Percentiles rank a stretch among this genome's conserved stretches.
These are phyloP conservation scores for Brassica nigra DNA, from an alignment of 345 rosid species.

Conservation along the genomic window DNA sequence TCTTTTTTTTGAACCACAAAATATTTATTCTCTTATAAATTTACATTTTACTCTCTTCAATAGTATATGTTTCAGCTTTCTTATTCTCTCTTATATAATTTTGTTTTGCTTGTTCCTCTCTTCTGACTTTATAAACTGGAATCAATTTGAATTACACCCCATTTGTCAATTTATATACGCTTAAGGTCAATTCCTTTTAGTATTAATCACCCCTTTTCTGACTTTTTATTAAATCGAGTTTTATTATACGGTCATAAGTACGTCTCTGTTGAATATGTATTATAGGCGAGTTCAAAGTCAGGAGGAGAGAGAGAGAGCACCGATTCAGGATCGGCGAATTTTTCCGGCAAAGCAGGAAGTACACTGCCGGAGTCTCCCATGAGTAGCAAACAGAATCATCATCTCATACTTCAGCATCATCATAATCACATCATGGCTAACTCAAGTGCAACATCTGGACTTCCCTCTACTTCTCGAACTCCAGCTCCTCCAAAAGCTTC, in stretches of 20 bases:
- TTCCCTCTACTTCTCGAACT: constrained; percentile 50
- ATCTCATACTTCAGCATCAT: constrained; percentile 46
- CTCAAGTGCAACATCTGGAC: constrained; percentile 47
- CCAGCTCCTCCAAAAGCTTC: constrained; percentile 55
- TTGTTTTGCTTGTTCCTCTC: constrained; percentile 20
- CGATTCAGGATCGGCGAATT: constrained; percentile 85
- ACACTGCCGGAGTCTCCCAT: constrained; percentile 83
- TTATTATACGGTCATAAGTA: neutral
- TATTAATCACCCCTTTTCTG: constrained; percentile 6
- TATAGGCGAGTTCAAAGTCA: constrained; percentile 83
- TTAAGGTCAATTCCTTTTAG: constrained; percentile 26
- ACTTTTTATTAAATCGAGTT: constrained; percentile 8
- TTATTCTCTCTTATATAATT: constrained; percentile 17
- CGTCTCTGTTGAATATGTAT: constrained; percentile 36
- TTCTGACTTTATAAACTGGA: constrained; percentile 31
- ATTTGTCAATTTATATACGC: constrained; percentile 34
- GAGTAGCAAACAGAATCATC: constrained; percentile 55
- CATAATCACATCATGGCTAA: constrained; percentile 56
- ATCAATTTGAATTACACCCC: constrained; percentile 5
- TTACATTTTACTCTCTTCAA: constrained; percentile 1
- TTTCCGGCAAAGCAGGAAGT: constrained; percentile 70
- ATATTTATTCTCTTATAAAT: neutral
- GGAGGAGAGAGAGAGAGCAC: constrained; percentile 77
- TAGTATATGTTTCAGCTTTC: constrained; percentile 22
- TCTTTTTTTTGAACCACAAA: no score